Conservation (phyloP, 495 filamentous ascomycete genomes). For the Pseudevernia furfuracea region DNA sequence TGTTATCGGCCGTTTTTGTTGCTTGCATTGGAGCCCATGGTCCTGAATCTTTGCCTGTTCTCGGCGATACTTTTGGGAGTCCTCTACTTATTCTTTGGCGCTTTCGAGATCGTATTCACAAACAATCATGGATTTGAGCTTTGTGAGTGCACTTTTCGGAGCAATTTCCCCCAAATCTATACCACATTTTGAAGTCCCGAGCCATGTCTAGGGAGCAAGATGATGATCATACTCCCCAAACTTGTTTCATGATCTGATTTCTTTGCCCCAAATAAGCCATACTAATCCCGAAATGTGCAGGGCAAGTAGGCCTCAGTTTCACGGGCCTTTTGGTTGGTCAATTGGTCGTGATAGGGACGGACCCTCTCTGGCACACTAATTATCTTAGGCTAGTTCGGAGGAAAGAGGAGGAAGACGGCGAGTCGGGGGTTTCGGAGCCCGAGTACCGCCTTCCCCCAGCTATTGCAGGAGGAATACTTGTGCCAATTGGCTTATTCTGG, state of each 20-base stretch:
- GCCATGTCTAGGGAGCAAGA: no score
- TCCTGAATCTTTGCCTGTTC: slow-evolving; percentile 72
- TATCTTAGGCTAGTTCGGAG: slow-evolving; percentile 56
- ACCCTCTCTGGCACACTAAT: slow-evolving; percentile 69
- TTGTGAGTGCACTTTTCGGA: no score
- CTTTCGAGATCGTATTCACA: slow-evolving; percentile 76
- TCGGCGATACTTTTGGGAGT: slow-evolving; percentile 80
- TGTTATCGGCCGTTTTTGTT: slow-evolving; percentile 77
- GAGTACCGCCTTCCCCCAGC: slow-evolving; percentile 82
- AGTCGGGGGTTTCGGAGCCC: slow-evolving; percentile 59
- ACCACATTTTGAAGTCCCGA: no score
- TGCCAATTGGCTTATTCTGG: slow-evolving; percentile 78
- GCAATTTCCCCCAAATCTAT: no score
- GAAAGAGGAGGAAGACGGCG: slow-evolving; percentile 45
- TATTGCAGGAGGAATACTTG: slow-evolving; percentile 66
- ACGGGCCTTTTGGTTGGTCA: slow-evolving; percentile 59
- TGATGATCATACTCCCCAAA: no score
- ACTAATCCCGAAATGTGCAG: no score
- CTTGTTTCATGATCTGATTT: no score
- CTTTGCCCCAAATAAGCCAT: no score
- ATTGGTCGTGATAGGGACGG: slow-evolving; percentile 57
- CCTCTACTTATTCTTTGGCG: slow-evolving; percentile 92
- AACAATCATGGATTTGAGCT: slow-evolving; percentile 70
- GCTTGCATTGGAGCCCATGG: slow-evolving; percentile 80
- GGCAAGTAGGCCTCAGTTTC: slow-evolving; percentile 76